Conservation (phyloP, 2,329 filamentous ascomycete species). For the Fusarium sp. region DNA sequence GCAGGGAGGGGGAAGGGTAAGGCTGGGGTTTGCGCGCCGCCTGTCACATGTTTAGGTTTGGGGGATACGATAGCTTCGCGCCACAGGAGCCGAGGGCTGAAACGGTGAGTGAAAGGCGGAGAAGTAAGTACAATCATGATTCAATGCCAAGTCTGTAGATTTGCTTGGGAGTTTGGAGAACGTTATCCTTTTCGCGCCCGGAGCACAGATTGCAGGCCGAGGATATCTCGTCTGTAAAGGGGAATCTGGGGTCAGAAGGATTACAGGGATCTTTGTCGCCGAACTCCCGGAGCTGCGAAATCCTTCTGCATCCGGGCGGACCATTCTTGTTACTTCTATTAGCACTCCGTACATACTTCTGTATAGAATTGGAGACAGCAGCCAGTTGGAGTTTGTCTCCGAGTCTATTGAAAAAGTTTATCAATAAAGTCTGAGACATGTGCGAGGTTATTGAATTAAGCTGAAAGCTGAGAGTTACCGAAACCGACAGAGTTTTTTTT, state of each 20-base stretch:
- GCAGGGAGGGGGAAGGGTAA: not conserved
- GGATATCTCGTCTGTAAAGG: constrained; percentile 6
- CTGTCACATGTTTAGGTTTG: not conserved
- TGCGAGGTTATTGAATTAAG: not conserved
- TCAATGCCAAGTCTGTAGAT: not conserved
- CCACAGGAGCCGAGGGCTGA: constrained; percentile 16
- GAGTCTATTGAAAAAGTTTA: constrained; percentile 17
- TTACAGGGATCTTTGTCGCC: not conserved
- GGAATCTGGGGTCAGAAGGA: constrained; percentile 32
- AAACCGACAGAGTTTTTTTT: constrained; percentile 2
- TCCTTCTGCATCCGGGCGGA: not conserved
- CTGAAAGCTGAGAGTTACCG: not conserved
- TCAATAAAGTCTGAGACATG: constrained; percentile 1
- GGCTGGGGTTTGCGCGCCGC: not conserved
- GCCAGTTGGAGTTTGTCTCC: constrained; percentile 14
- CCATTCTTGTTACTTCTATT: not conserved
- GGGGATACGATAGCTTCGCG: constrained; percentile 3
- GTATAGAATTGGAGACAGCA: not conserved
- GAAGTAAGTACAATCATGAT: not conserved
- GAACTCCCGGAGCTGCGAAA: constrained; percentile 17
- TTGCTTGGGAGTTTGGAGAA: not conserved
- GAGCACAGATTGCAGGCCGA: constrained; percentile 21
- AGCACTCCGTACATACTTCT: not conserved
- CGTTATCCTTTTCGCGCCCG: not conserved
- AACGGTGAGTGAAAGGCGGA: constrained; percentile 3